These are phyloP conservation scores for Heimioporus punctisporus DNA, from an alignment of 1,284 basidiomycete species.

Conservation along the genomic window DNA sequence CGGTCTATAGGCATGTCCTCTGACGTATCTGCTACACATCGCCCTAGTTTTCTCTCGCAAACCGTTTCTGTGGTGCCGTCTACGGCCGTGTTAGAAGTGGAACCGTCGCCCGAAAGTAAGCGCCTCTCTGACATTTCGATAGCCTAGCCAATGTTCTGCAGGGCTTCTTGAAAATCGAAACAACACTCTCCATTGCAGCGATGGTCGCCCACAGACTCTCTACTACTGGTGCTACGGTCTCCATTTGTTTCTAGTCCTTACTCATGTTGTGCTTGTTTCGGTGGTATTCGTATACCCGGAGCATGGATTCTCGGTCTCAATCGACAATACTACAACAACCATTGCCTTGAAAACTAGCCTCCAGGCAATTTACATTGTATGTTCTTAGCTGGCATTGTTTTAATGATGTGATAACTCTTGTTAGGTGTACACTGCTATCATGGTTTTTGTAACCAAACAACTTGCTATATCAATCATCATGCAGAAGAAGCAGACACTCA, in stretches of 20 bases:
- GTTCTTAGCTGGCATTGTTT: too few species aligned
- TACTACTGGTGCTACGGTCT: slow-evolving; percentile 6
- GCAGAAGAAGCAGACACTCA: too few species aligned
- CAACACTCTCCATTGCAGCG: too few species aligned
- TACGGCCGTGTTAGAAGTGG: too few species aligned
- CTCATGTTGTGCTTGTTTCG: slow-evolving; percentile 2
- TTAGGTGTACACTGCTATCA: too few species aligned
- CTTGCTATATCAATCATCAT: too few species aligned
- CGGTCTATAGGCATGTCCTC: background rate
- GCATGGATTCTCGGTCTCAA: background rate
- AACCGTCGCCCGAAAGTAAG: background rate
- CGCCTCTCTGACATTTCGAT: too few species aligned
- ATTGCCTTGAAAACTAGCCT: background rate
- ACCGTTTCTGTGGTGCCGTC: background rate
- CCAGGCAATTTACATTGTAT: slow-evolving; percentile 7
- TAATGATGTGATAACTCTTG: too few species aligned
- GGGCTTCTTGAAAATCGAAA: background rate
- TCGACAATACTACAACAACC: background rate
- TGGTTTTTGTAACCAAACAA: too few species aligned
- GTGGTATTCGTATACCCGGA: slow-evolving; percentile 8
- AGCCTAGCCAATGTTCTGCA: background rate
- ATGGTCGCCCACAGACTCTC: background rate
- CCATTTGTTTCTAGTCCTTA: slow-evolving; percentile 2
- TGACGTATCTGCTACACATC: background rate
- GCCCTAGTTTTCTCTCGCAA: too few species aligned